Conservation (phyloP, 768 basidiomycete genomes). For the Tephrocybe sp. region DNA sequence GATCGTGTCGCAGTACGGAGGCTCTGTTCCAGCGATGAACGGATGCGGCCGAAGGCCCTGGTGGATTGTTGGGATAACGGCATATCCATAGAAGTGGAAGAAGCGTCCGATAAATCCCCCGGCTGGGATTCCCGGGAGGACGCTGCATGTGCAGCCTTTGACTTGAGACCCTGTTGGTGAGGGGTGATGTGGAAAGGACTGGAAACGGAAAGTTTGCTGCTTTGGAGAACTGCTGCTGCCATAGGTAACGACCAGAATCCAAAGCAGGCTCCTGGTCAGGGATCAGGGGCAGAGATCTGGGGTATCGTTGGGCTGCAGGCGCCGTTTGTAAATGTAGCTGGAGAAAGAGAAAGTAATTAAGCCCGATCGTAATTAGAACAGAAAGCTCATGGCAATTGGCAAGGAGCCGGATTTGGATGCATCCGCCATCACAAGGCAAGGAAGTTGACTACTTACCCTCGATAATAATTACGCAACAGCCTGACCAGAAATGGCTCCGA, state of each 20-base stretch:
- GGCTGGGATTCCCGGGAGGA: conserved; percentile 42
- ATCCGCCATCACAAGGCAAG: conserved; percentile 2
- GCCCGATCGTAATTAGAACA: conserved; percentile 8
- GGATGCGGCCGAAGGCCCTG: conserved; percentile 62
- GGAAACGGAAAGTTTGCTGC: conserved; percentile 37
- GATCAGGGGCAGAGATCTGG: neutral
- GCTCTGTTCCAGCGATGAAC: conserved; percentile 67
- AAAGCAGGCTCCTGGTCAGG: neutral
- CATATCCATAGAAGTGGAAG: conserved; percentile 18
- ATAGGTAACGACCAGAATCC: conserved; percentile 29
- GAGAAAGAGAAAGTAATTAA: neutral
- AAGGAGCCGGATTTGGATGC: conserved; percentile 7
- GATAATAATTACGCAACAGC: conserved; percentile 5
- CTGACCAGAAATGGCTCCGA: neutral
- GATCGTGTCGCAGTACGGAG: conserved; percentile 64
- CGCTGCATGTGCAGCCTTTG: conserved; percentile 35
- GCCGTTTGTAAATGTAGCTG: conserved; percentile 7
- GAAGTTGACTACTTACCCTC: conserved; percentile 10
- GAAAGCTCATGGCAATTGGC: conserved; percentile 4
- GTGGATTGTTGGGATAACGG: conserved; percentile 40
- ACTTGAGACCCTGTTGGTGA: conserved; percentile 33
- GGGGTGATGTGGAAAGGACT: conserved; percentile 48
- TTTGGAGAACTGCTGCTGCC: conserved; percentile 43
- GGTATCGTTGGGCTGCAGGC: conserved; percentile 7
- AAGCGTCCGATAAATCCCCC: conserved; percentile 30